Base-by-base conservation (phyloP, 164 flowering plant genomes). In the Warburgia ugandensis region DNA sequence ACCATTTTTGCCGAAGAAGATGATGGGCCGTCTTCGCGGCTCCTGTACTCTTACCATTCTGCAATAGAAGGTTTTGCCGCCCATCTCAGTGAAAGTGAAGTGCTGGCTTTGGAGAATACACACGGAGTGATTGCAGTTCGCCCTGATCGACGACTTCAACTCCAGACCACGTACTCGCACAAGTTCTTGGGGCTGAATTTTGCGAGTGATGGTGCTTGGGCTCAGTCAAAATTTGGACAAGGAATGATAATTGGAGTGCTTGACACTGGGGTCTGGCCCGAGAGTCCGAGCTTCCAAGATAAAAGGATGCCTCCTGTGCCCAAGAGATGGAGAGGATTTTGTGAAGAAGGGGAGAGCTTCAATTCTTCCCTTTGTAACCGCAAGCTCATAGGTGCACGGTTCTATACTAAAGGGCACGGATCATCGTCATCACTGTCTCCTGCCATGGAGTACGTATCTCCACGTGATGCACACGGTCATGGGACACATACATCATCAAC, bases 401-500 rank as follows among this genome's bases (percentile, higher is more conserved):
- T 41, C 40, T 58, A 32, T 13, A 11, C 14, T 22, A 30, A 38
- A n/a, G 62, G 52, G n/a, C 84, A 83, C 51, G 68, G 43, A 0
- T 75, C 72, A 39, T 20, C 76, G 2, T 5, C 69, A 0, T 40
- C 63, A 0, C 22, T 65, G 5, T 49, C 60, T 6, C 13, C 45
- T 0, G 53, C 54, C 13, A 44, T 23, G n/a, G 96, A 91, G 40
- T 81, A 78, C 49, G 41, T 59, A 13, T 84, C 97, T 0, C 78
- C 96, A 0, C 69, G 92, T 3, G 97, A 91, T 51, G 71, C 85
- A 0, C 73, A 68, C 8, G 94, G 96, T 1, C 97, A 91, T 53
- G 97, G 97, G 16, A 91, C 92, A 9, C 97, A 91, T 67, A 91
- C 97, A 1, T 65, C 96, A 14, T 84, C 92, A 0, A 86, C 90